Evolutionary conservation across 164 flowering plant species (phyloP), one percentile per base, ranked within the genome.

Genomic region (Protea cynaroides): DNA sequence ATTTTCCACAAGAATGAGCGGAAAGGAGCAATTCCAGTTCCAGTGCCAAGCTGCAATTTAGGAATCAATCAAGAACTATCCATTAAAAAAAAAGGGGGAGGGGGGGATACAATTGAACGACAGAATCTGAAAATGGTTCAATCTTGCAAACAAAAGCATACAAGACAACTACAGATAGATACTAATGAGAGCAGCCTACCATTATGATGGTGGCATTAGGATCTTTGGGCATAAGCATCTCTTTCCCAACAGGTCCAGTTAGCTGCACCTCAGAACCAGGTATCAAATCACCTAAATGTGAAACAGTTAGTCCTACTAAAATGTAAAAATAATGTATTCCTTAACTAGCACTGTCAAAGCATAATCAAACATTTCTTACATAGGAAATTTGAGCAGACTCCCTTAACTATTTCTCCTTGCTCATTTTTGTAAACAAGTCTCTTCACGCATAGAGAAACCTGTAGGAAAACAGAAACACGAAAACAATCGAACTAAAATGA

Each of bases 11-110:
- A 79, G 79, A 86, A 94, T 54, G 83, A 63, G 34, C 97, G 80
- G 88, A 94, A 91, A 56, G 97, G 96, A 64, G 99, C 99, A 67
- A 94, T 89, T 54, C 97, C 97, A 69, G 99, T 94, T 71, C 99
- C 99, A 29, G 99, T 94, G 21, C 73, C 97, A 83, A 91, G 97
- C 99, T 94, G 76, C 72, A 76, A 59, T 6, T 18, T 17, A 62
- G 58, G 40, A 70, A 61, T 1, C 25, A 44, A 53, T 40, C 14
- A 57, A 18, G 5, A 43, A 7, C 8, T 17, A 22, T 38, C 8
- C 7, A 38, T 15, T 4, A 14, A 58, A 8, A 7, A 21, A 58
- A 0, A 14, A 1, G 18, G 1, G 6, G 8, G 8, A 58, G 8
- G 36, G n/a, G 4, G 38, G 44, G 10, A 34, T n/a, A 36, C 8